Evolutionary conservation across 2,329 filamentous ascomycete species (phyloP).

Genomic region (Trichoderma lentiforme): DNA sequence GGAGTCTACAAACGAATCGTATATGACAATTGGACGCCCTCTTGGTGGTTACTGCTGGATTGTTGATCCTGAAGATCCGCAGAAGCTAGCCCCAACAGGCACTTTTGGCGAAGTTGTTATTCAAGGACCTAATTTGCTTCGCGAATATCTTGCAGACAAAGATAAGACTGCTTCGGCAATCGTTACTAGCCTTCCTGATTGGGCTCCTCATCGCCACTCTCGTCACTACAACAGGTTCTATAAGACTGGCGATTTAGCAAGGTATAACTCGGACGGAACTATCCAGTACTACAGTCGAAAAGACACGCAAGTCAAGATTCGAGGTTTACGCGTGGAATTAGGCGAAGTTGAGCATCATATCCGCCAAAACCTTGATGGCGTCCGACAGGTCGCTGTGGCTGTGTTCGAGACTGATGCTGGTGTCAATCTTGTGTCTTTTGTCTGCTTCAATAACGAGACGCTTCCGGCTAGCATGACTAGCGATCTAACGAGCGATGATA

Average conservation of each 20-base stretch:
- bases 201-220: not conserved
- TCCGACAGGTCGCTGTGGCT: constrained; percentile 13
- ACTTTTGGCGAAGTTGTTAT: constrained; percentile 15
- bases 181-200: constrained; percentile 4
- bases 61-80: constrained; percentile 12
- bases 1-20: constrained; percentile 8
- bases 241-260: constrained; percentile 12
- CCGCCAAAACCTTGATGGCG: not conserved
- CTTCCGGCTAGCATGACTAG: constrained; percentile 7
- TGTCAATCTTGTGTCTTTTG: constrained; percentile 5
- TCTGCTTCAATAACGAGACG: constrained; percentile 12
- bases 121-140: constrained; percentile 15
- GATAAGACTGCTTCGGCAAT: constrained; percentile 3
- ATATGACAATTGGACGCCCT: constrained; percentile 11
- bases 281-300: constrained; percentile 16
- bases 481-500: not conserved
- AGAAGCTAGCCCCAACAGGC: constrained; percentile 6
- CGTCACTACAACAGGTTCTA: constrained; percentile 8
- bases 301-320: constrained; percentile 18
- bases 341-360: constrained; percentile 17
- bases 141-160: constrained; percentile 10
- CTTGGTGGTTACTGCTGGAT: constrained; percentile 18
- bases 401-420: constrained; percentile 10
- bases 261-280: constrained; percentile 13
- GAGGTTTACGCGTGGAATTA: constrained; percentile 15